Percentiles rank a stretch among this genome's conserved stretches.
Evolutionary conservation across 2,329 filamentous ascomycete species (phyloP).

Genomic region (Mycosphaerella arachidis): DNA sequence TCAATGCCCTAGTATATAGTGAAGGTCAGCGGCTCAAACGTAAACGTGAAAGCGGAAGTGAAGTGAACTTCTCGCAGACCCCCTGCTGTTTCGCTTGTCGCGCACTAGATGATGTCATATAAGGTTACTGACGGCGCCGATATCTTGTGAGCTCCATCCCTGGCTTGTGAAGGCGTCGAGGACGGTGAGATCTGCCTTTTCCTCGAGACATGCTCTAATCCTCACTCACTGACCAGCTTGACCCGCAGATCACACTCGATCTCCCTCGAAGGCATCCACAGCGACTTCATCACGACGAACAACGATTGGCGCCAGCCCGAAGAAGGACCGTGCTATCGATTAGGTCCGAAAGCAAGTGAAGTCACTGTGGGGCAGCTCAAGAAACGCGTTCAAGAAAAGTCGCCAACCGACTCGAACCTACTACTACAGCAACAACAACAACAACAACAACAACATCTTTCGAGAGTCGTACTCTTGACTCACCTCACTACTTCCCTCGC

Average conservation of each 20-base stretch:
- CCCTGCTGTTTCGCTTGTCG: background rate
- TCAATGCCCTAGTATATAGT: background rate
- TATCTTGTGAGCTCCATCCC: background rate
- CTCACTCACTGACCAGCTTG: background rate
- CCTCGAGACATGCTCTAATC: background rate
- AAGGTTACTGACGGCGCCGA: background rate
- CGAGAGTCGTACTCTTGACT: no score
- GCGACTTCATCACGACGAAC: no score
- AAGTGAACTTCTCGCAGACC: background rate
- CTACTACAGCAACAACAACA: no score
- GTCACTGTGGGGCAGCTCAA: no score
- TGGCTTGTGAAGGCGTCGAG: background rate
- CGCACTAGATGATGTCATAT: background rate
- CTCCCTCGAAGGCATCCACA: no score
- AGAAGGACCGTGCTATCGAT: no score
- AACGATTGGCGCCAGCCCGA: no score
- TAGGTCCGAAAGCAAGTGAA: no score
- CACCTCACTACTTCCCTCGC: background rate
- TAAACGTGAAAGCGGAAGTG: background rate
- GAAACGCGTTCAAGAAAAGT: no score
- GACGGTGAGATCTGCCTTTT: background rate
- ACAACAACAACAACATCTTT: no score
- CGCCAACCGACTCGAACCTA: no score
- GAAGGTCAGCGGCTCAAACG: background rate
- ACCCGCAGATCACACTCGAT: no score